These are phyloP conservation scores for Teunomyces stri DNA, from an alignment of 805 yeast species.

Conservation along the genomic window DNA sequence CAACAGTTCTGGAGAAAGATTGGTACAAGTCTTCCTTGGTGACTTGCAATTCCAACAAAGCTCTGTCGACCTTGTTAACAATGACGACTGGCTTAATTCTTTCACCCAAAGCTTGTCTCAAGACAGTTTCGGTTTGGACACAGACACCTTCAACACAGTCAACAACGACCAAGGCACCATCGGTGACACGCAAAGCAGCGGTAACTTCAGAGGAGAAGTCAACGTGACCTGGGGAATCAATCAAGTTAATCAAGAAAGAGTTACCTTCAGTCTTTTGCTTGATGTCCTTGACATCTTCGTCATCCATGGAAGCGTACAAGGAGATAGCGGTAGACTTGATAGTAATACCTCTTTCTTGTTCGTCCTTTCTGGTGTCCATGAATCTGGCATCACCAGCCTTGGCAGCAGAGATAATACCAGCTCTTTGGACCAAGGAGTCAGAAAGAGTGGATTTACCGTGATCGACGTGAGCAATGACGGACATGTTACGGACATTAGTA, in stretches of 20 bases:
- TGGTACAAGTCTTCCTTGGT: conserved; percentile 98
- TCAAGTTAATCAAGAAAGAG: conserved; percentile 95
- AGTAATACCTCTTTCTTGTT: conserved; percentile 99
- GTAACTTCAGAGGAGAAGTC: conserved; percentile 99
- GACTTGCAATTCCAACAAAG: conserved; percentile 97
- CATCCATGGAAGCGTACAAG: conserved; percentile 82
- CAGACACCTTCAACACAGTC: conserved; percentile 99
- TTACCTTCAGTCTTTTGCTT: conserved; percentile 90
- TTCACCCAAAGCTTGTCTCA: conserved; percentile 98
- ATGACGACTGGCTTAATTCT: conserved; percentile 98
- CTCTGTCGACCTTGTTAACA: conserved; percentile 99
- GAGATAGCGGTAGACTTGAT: conserved; percentile 99
- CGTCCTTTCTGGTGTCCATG: conserved; percentile 99
- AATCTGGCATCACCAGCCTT: conserved; percentile 99
- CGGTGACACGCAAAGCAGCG: conserved; percentile 99
- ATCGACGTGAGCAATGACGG: conserved; percentile 99
- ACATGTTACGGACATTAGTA: conserved; percentile 99
- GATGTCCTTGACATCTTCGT: conserved; percentile 85
- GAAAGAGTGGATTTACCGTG: conserved; percentile 99
- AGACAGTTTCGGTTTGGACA: conserved; percentile 99
- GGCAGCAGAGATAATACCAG: conserved; percentile 99
- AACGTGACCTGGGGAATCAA: conserved; percentile 99
- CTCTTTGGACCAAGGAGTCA: conserved; percentile 98
- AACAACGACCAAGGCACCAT: conserved; percentile 99
- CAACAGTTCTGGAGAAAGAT: conserved; percentile 97